A percentile compares a stretch with the other conserved stretches of the same genome.
phyloP scores from a whole-genome alignment of 1,284 basidiomycete species.

The Cutaneotrichosporon mucoides region DNA sequence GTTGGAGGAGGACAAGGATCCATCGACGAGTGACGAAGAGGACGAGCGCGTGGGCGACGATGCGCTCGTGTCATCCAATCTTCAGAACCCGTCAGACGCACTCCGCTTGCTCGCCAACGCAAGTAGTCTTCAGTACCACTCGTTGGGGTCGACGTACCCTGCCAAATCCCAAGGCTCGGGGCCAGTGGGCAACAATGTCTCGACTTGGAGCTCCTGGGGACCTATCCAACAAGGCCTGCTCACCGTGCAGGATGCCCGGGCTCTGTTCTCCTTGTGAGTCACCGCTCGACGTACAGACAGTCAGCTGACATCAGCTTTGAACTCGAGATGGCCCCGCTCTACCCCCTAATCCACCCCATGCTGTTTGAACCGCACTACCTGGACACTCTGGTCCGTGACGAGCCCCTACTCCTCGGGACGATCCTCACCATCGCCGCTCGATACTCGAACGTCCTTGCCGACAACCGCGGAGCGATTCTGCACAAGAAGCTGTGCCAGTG shows the following conservation, averaged over 20 bases:
- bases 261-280: conserved; percentile 11
- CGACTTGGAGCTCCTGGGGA: conserved; percentile 7
- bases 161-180: background rate
- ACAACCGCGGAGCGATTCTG: background rate
- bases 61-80: conserved; percentile 9
- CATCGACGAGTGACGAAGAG: conserved; percentile 3
- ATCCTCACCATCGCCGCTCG: conserved; percentile 13
- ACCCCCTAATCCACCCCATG: conserved; percentile 9
- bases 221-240: conserved; percentile 10
- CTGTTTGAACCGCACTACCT: conserved; percentile 11
- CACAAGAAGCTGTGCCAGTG: conserved; percentile 10
- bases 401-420: conserved; percentile 11
- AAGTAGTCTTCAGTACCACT: conserved; percentile 8
- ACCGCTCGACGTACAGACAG: too few relatives aligned
- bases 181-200: background rate
- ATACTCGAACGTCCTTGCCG: conserved; percentile 7
- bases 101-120: conserved; percentile 14
- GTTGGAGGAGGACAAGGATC: background rate
- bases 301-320: conserved; percentile 12
- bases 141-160: background rate
- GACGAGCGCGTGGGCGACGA: background rate
- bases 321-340: conserved; percentile 16
- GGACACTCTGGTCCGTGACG: conserved; percentile 7
- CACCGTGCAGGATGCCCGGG: conserved; percentile 9
- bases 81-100: conserved; percentile 17